Evolutionary conservation across 2,329 filamentous ascomycete species (phyloP), one percentile per base, ranked within the genome.

Genomic region (Blastomyces silverae): DNA sequence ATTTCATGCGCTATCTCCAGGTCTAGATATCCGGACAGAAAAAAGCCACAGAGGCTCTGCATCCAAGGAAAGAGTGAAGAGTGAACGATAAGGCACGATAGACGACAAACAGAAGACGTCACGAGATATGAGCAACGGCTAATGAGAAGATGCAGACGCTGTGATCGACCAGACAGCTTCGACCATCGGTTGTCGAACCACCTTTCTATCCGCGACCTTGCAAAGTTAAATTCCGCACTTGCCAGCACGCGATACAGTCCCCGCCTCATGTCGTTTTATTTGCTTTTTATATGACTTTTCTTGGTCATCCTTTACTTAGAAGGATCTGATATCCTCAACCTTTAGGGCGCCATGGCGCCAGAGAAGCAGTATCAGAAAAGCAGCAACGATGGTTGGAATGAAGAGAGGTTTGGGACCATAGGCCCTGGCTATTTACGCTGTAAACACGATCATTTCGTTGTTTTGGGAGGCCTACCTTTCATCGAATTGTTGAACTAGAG

Each of bases 141-240:
- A 62, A 55, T 62, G 50, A 55, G n/a, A 4, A 53, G 11, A 44
- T 61, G 37, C 42, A 61, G 44, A 61, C 13, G 44, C 59, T n/a
- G 37, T 48, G 42, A 61, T 61, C 44, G 25, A 52, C 59, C 59
- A 61, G 20, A 34, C 3, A 50, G 25, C 10, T 34, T 50, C n/a
- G 34, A 42, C 22, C 37, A 22, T 62, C 61, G 61, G 61, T 10
- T 62, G 61, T 62, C 53, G 34, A 62, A 62, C 48, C 61, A 15
- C 22, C 20, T 56, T n/a, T 62, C n/a, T 13, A 25, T 44, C 25
- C 6, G 34, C 52, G 25, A 34, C 17, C 17, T 17, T 37, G 25
- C 39, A 37, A 48, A 31, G 46, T 25, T 61, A 61, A 61, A 28
- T 20, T 52, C 17, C 25, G 22, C 59, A 61, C 17, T 15, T 61